Evolutionary conservation across 2,329 filamentous ascomycete genomes (phyloP), one percentile per base, ranked within the genome.

Genomic region (Aspergillus jensenii): DNA sequence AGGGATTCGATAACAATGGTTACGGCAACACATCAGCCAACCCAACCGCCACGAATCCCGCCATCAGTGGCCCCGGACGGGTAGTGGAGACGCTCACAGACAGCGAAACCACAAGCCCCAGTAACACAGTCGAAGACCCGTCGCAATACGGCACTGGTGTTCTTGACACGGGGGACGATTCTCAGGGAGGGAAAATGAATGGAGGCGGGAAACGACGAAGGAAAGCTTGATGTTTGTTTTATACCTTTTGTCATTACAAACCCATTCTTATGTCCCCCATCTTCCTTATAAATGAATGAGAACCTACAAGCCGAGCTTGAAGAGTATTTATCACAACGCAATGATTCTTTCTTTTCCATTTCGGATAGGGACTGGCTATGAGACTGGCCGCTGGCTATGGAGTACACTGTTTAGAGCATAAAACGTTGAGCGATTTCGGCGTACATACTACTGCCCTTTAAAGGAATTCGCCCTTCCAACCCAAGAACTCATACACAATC

Each of bases 41-140:
- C 41, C 31, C 55, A 15, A 58, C 45, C 31, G 21, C 41, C 4
- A 59, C 56, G 21, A 56, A 47, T 15, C 50, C 58, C 23, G 19
- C 55, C 19, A 62, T 60, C 17, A 59, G 55, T 48, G 70, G 72
- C 25, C 61, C 71, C 2, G 71, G 70, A 9, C 66, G 70, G 5
- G 72, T 77, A 15, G 70, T 78, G 25, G 77, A 79, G 61, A 74
- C 76, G 14, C 67, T 79, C 59, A 76, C 77, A 9, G 77, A 78
- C 61, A 79, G 77, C 55, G 77, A 78, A 61, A 62, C 71, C 11
- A 75, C 76, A 1, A 79, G 76, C 56, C 78, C 77, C 9, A 67
- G 71, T 17, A 71, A 69, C 25, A 69, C 70, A 4, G 62, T 68
- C 12, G 75, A 74, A 43, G 73, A 75, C 19, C 67, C 59, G 33